phyloP scores from a whole-genome alignment of 805 yeast species.

The Wickerhamomyces alni region DNA sequence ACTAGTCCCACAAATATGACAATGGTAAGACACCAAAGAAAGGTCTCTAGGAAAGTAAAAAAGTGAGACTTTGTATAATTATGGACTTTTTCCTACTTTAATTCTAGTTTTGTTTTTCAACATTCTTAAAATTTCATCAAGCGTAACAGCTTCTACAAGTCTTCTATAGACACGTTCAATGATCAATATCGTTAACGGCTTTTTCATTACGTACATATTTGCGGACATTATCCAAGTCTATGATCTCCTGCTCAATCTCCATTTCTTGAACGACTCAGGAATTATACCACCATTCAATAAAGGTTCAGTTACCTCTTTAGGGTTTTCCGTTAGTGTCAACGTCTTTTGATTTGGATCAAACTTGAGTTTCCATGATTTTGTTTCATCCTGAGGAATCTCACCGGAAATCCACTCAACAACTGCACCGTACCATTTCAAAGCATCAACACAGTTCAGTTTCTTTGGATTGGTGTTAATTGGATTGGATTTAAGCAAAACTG shows the following conservation, averaged over 20 bases:
- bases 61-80: conserved; percentile 1
- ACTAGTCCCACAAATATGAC: conserved; percentile 9
- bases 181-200: no score
- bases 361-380: conserved; percentile 46
- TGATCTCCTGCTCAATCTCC: conserved; percentile 34
- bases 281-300: conserved; percentile 37
- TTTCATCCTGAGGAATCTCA: conserved; percentile 47
- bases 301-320: conserved; percentile 30
- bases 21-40: conserved; percentile 1
- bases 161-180: no score
- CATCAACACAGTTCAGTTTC: conserved; percentile 66
- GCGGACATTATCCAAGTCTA: no score
- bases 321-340: conserved; percentile 44
- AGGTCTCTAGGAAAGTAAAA: conserved; percentile 14
- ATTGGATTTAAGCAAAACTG: conserved; percentile 54
- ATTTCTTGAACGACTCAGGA: conserved; percentile 43
- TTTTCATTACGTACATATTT: no score
- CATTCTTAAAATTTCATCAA: no score
- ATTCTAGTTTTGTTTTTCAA: no score
- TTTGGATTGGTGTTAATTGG: conserved; percentile 34
- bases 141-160: no score
- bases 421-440: conserved; percentile 84
- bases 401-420: conserved; percentile 70
- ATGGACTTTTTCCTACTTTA: no score
- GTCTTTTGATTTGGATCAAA: conserved; percentile 51